phyloP scores from a whole-genome alignment of 2,329 filamentous ascomycete genomes.

The Cercospora nicotianae region DNA sequence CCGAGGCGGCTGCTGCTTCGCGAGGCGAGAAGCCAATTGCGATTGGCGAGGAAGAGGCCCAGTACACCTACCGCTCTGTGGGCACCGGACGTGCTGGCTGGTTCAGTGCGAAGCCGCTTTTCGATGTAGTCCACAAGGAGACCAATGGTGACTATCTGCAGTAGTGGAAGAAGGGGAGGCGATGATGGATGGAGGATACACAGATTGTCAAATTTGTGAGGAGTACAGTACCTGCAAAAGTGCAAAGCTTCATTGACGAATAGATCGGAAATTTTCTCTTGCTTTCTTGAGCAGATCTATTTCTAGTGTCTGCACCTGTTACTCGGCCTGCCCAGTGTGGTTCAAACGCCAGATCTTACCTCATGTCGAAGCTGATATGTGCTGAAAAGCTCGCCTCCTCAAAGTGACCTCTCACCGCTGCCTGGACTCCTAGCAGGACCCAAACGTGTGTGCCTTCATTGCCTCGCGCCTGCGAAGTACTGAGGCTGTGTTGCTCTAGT shows the following conservation, averaged over 20 bases:
- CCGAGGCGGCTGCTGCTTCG: constrained; percentile 61
- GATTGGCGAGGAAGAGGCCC: constrained; percentile 67
- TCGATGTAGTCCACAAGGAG: constrained; percentile 67
- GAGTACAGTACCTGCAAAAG: not conserved
- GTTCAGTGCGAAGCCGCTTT: constrained; percentile 70
- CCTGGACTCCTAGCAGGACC: not conserved
- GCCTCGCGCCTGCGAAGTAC: not conserved
- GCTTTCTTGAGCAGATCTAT: not conserved
- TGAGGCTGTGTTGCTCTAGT: not conserved
- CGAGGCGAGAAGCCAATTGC: constrained; percentile 64
- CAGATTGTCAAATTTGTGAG: not conserved
- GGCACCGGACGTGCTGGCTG: constrained; percentile 63
- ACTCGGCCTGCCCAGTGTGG: not conserved
- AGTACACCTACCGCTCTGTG: constrained; percentile 65
- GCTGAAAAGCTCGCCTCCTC: not conserved
- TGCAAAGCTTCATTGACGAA: not conserved
- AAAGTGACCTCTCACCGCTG: not conserved
- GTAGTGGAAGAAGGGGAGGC: constrained; percentile 19
- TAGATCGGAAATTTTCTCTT: not conserved
- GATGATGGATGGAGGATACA: not conserved
- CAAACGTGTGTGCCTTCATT: not conserved
- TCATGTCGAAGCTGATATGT: not conserved
- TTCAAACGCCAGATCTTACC: not conserved
- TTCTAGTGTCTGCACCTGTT: not conserved
- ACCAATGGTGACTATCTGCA: constrained; percentile 57